Base-by-base conservation (phyloP, 2,329 filamentous ascomycete species). In the Coccinonectria pachysandricola region DNA sequence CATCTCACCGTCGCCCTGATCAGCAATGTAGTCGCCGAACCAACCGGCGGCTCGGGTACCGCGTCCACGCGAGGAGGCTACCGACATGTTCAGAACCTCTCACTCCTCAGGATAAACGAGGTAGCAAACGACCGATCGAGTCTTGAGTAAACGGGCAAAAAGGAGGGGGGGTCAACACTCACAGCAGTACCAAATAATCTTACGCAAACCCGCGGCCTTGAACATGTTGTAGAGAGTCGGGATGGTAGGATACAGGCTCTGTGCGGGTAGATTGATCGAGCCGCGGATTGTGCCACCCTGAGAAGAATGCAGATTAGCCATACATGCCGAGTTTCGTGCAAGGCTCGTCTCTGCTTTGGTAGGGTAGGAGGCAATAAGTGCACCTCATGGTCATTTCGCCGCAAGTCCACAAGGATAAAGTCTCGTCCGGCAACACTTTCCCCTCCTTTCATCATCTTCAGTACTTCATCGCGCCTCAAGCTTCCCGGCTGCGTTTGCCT, bases 271-370 rank as follows among this genome's bases (percentile, higher is more conserved):
- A 36, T 68, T 67, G 40, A 75, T 51, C 3, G 69, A 70, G 2
- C 58, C 59, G 8, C 52, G 54, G 37, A 75, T 71, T 0, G 65
- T 69, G 22, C 70, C 70, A 21, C 71, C 71, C 68, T 70, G 32
- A 12, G n/a, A 12, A 23, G 7, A 15, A 12, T 7, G 7, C 9
- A 25, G 8, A 15, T 32, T 13, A 26, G 22, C n/a, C n/a, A n/a
- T 24, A 4, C 12, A 17, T 6, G n/a, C 16, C 14, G 7, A 11
- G 5, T 15, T 26, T 10, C 5, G 11, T n/a, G 11, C 12, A 6
- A 11, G 5, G 12, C 22, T 10, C 5, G 11, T n/a, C 9, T 16
- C 6, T 4, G 5, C 23, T 11, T 3, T 21, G 9, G 18, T 15
- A 19, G 8, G 3, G 10, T n/a, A 17, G 16, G 15, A 16, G 24